Base-by-base conservation (phyloP, 768 basidiomycete genomes). In the Candolleomyces eurysporus region DNA sequence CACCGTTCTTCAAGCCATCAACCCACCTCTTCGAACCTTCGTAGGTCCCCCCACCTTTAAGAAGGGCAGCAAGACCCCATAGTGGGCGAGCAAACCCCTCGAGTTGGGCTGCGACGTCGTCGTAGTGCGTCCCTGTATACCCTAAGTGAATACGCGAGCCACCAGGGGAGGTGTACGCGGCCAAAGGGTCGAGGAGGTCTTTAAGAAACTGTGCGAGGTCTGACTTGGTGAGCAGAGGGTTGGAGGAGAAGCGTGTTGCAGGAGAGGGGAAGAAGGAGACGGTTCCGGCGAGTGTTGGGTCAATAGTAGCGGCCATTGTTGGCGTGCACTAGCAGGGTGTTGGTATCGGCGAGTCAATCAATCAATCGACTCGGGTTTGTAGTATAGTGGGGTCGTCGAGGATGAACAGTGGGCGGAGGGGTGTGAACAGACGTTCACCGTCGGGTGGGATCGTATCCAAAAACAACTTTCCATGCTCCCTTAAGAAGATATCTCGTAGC, bases 71-170 rank as follows among this genome's bases (percentile, higher is more conserved):
- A 4, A 91, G 77, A 7, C 88, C 90, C 90, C 90, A 91, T 46
- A 91, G 81, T 0, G 90, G 90, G 6, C 90, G 79, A 5, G 89
- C 86, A 67, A 90, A 92, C 5, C 88, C 87, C 68, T 92, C 89
- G 52, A 91, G 81, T 58, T 90, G 88, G 2, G 88, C 86, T 22
- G 90, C 88, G 16, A 78, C 73, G 56, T 89, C 85, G 69, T 91
- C 89, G 69, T 84, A 90, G 67, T 90, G 90, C 0, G 89, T 90
- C 11, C 83, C 89, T 32, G 85, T 82, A 77, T 84, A 79, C 4
- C 88, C 88, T 3, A 91, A 77, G 62, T 87, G 86, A 62, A 91
- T 81, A 45, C 88, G 81, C 13, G 90, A 84, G 14, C 90, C 89
- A 57, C 89, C 88, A 0, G 86, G 83, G 13, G 89, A 90, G 0